Percentiles rank a stretch among this genome's conserved stretches.
These are phyloP conservation scores for Dianthus caryophyllus DNA, from an alignment of 148 eudicot species.

Conservation along the genomic window DNA sequence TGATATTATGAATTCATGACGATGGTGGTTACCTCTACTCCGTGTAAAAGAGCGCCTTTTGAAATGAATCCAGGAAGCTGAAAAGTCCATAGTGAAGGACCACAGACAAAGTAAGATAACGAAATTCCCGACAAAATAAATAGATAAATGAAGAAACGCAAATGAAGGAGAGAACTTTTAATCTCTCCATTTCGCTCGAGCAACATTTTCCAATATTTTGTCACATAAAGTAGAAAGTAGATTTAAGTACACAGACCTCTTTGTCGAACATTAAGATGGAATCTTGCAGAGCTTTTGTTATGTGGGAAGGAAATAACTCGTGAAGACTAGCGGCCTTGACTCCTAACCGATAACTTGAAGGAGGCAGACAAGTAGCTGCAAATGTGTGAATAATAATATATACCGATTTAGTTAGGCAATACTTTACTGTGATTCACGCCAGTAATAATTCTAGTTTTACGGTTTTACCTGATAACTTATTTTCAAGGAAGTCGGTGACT, in stretches of 20 bases:
- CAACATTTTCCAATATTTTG: too few relatives aligned
- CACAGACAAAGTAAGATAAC: constrained; percentile 7
- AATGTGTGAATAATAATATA: constrained; percentile 15
- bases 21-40: constrained; percentile 70
- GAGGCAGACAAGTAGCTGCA: constrained; percentile 57
- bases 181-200: too few relatives aligned
- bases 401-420: background rate
- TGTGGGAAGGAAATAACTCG: constrained; percentile 62
- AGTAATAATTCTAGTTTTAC: constrained; percentile 38
- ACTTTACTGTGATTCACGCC: background rate
- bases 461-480: constrained; percentile 65
- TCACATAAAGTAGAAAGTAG: background rate
- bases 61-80: constrained; percentile 92
- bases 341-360: constrained; percentile 93
- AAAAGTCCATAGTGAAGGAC: constrained; percentile 7
- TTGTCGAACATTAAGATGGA: constrained; percentile 69
- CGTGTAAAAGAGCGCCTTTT: constrained; percentile 71
- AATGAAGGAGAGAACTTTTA: background rate
- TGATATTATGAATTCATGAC: background rate
- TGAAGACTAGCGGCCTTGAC: constrained; percentile 78
- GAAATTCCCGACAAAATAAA: background rate
- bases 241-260: constrained; percentile 44
- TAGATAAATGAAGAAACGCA: background rate
- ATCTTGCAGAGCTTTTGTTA: constrained; percentile 75
- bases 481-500: constrained; percentile 74